These are phyloP conservation scores for Neurospora sp. DNA, from an alignment of 495 filamentous ascomycete genomes.

Conservation along the genomic window DNA sequence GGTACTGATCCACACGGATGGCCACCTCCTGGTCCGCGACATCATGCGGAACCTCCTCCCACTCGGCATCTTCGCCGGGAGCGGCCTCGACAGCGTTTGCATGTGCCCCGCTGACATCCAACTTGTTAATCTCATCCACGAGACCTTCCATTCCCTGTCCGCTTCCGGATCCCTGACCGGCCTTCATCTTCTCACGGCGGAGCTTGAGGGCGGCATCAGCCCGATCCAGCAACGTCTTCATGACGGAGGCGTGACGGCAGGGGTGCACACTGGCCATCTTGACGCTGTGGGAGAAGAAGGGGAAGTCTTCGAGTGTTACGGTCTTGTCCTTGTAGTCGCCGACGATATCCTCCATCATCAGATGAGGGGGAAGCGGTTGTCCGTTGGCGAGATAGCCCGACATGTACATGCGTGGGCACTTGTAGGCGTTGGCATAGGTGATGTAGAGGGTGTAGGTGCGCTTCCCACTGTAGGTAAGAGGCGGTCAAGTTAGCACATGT, in stretches of 20 bases:
- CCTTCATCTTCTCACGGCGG: slow-evolving; percentile 67
- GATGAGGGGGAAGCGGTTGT: slow-evolving; percentile 72
- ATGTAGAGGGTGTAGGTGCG: slow-evolving; percentile 98
- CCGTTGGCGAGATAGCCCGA: slow-evolving; percentile 78
- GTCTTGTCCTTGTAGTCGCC: slow-evolving; percentile 99
- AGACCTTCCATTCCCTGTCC: slow-evolving; percentile 47
- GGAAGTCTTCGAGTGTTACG: slow-evolving; percentile 95
- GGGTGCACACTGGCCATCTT: slow-evolving; percentile 97
- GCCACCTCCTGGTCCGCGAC: slow-evolving; percentile 74
- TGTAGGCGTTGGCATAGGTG: slow-evolving; percentile 92
- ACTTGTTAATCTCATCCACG: slow-evolving; percentile 50
- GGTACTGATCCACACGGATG: slow-evolving; percentile 92
- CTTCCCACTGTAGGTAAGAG: slow-evolving; percentile 46
- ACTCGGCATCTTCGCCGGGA: slow-evolving; percentile 55
- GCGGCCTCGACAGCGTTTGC: slow-evolving; percentile 17
- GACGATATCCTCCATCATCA: slow-evolving; percentile 99
- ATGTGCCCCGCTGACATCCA: slow-evolving; percentile 32
- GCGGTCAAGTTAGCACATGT: slow-evolving; percentile 4
- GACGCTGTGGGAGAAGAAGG: slow-evolving; percentile 70
- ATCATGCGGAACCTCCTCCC: slow-evolving; percentile 66
- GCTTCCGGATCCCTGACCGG: slow-evolving; percentile 31
- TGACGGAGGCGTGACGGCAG: slow-evolving; percentile 85
- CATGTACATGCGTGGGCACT: slow-evolving; percentile 90
- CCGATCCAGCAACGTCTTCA: slow-evolving; percentile 95
- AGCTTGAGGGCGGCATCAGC: slow-evolving; percentile 89